These are phyloP conservation scores for Psilocybe sp. DNA, from an alignment of 768 basidiomycete species.

Conservation along the genomic window DNA sequence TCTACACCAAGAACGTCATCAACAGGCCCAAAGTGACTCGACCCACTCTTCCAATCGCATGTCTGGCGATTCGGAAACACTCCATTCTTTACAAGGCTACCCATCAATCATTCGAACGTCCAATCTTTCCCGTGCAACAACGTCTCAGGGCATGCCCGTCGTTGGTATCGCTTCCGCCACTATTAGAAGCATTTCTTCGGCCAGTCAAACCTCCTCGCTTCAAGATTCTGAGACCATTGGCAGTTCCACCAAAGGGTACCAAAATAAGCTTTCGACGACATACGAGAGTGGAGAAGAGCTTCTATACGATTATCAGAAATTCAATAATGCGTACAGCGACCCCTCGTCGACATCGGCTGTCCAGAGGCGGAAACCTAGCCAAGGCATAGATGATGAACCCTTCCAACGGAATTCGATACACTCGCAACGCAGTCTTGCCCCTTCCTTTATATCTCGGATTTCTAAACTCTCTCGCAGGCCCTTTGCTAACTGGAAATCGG, in stretches of 20 bases:
- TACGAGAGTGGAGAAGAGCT: constrained; percentile 18
- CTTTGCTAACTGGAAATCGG: constrained; percentile 38
- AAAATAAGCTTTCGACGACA: constrained; percentile 19
- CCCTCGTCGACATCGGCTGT: constrained; percentile 11
- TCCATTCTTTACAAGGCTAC: constrained; percentile 30
- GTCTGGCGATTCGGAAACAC: constrained; percentile 38
- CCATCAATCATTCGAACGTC: constrained; percentile 22
- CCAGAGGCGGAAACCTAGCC: constrained; percentile 7
- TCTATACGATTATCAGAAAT: constrained; percentile 8
- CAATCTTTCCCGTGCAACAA: constrained; percentile 17
- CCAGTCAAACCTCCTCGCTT: constrained; percentile 15
- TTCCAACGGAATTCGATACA: constrained; percentile 36
- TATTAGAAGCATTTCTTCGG: constrained; percentile 21
- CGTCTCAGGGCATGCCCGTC: constrained; percentile 20
- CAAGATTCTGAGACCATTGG: constrained; percentile 19
- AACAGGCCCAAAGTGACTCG: constrained; percentile 34
- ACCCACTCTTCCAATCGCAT: constrained; percentile 23
- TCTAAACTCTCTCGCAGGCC: constrained; percentile 38
- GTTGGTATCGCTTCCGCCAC: constrained; percentile 32
- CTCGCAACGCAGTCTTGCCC: constrained; percentile 44
- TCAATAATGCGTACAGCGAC: constrained; percentile 5
- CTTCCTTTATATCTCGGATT: constrained; percentile 51
- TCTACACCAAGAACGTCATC: constrained; percentile 5
- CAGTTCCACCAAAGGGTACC: constrained; percentile 17
- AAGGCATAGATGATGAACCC: constrained; percentile 11